Evolutionary conservation across 306 rosid genomes (phyloP).

Genomic region (Calophaca sinica): DNA sequence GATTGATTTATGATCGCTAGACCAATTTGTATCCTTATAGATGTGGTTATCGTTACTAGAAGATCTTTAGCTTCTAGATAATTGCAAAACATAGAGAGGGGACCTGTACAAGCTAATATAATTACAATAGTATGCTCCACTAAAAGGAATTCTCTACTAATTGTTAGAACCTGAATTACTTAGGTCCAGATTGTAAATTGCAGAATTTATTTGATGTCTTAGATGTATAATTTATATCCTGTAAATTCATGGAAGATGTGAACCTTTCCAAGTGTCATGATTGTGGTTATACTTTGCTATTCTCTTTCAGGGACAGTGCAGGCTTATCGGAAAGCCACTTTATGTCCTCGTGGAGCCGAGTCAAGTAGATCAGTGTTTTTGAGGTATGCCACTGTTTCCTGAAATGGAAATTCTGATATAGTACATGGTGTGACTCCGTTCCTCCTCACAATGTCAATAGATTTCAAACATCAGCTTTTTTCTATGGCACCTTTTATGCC

Average conservation of each 20-base stretch:
- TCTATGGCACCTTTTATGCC: constrained; percentile 31
- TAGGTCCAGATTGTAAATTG: background rate
- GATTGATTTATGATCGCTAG: background rate
- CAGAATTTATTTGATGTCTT: background rate
- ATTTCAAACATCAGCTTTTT: constrained; percentile 12
- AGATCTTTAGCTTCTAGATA: too few relatives aligned
- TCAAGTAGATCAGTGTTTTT: constrained; percentile 57
- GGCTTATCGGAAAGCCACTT: constrained; percentile 86
- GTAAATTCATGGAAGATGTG: background rate
- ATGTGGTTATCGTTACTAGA: too few relatives aligned
- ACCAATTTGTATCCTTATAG: too few relatives aligned
- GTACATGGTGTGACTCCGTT: constrained; percentile 22
- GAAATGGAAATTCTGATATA: constrained; percentile 30
- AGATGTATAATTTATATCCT: background rate
- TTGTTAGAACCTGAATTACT: background rate
- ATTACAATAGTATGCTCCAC: too few relatives aligned
- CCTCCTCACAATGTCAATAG: constrained; percentile 4
- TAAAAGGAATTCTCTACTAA: background rate
- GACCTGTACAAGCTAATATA: too few relatives aligned
- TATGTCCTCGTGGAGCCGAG: constrained; percentile 95
- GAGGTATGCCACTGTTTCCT: constrained; percentile 53
- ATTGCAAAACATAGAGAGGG: too few relatives aligned
- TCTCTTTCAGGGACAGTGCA: constrained; percentile 77
- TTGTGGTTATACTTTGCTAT: background rate
- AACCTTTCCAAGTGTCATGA: background rate